Evolutionary conservation across 345 rosid species (phyloP), one percentile per base, ranked within the genome.

Genomic region (Reutealis trisperma): DNA sequence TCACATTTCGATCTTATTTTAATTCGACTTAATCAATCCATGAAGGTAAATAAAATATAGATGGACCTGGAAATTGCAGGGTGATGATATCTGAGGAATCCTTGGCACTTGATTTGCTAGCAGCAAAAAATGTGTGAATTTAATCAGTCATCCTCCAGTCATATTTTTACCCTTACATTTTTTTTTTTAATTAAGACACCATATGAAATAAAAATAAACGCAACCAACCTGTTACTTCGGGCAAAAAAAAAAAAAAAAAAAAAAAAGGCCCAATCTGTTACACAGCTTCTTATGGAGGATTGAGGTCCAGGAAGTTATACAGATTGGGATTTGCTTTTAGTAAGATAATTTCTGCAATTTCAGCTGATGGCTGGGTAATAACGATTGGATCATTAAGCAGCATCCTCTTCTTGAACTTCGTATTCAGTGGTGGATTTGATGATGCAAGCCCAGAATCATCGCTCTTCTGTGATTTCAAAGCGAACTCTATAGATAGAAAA

Each of bases 401-500:
- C 60, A 24, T 25, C 25, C 8, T 27, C 59, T 8, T 74, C 77
- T 2, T 74, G 21, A 2, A 52, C 24, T 11, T 74, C 77, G 16
- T 63, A 49, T 69, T 63, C 51, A 10, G 32, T 19, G 9, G 70
- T 74, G 47, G 71, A 49, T 49, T 37, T 73, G 25, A 73, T 74
- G 8, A 52, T 32, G 61, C 63, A 16, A 24, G n/a, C n/a, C n/a
- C n/a, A n/a, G 52, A 19, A 16, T 61, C 49, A 54, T 22, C 51
- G 10, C 19, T 66, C 72, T 78, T 70, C 86, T 9, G 58, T 8
- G 27, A 75, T 55, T 19, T 84, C 58, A 22, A 80, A 34, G 2
- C 59, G 65, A 58, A 77, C 22, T 32, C 70, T 41, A 13, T 37
- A 80, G 34, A 71, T 22, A 11, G 51, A 55, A 41, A 80, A 67